A percentile compares a stretch with the other conserved stretches of the same genome.
These are phyloP conservation scores for Epichloe amarillans DNA, from an alignment of 2,329 filamentous ascomycete genomes.

Conservation along the genomic window DNA sequence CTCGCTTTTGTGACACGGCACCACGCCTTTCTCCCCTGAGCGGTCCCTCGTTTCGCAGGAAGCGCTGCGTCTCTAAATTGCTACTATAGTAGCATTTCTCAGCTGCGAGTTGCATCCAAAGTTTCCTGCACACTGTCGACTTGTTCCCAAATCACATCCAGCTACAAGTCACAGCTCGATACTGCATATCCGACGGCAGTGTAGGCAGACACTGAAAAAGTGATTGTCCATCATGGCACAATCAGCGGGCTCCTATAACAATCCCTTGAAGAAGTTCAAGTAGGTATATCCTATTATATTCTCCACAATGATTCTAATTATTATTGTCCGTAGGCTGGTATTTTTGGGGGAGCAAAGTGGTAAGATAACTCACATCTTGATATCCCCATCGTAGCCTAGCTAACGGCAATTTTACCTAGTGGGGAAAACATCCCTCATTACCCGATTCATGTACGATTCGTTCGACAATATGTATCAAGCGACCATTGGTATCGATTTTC, in stretches of 20 bases:
- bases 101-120: background rate
- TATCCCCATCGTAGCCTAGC: constrained; percentile 4
- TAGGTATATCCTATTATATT: constrained; percentile 25
- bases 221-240: constrained; percentile 55
- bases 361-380: constrained; percentile 35
- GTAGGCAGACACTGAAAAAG: background rate
- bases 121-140: background rate
- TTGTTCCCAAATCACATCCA: background rate
- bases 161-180: background rate
- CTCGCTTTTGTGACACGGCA: background rate
- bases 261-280: constrained; percentile 99
- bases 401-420: constrained; percentile 41
- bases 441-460: constrained; percentile 99
- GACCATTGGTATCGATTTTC: constrained; percentile 97
- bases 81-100: background rate
- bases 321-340: constrained; percentile 53
- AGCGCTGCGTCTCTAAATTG: background rate
- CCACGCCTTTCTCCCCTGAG: background rate
- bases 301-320: background rate
- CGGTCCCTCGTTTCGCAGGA: background rate
- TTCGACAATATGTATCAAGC: constrained; percentile 99
- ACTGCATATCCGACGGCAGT: background rate
- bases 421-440: constrained; percentile 96
- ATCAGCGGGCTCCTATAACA: constrained; percentile 80
- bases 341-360: constrained; percentile 98